Percentiles rank a stretch among this genome's conserved stretches.
These are phyloP conservation scores for Saccharum officinarum DNA, from an alignment of 176 grass and related monocot genomes.

Conservation along the genomic window DNA sequence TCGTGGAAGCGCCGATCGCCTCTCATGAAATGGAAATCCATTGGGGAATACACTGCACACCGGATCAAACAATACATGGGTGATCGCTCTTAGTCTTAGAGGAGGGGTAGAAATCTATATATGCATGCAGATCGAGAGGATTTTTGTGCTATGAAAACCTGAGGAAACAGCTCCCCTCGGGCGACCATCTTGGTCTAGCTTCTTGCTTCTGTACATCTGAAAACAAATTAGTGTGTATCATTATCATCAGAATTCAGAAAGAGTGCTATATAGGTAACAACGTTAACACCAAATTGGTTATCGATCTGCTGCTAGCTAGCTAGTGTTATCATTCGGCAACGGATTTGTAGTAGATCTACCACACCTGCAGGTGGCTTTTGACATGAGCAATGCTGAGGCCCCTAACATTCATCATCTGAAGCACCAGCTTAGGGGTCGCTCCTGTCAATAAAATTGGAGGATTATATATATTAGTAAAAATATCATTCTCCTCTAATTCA, in stretches of 20 bases:
- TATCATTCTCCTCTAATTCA: not conserved
- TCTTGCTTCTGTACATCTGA: conserved; percentile 99
- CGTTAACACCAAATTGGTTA: not conserved
- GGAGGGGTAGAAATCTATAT: not conserved
- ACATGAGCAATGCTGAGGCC: conserved; percentile 98
- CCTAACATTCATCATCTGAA: conserved; percentile 99
- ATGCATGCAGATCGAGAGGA: not conserved
- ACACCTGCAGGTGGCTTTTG: conserved; percentile 97
- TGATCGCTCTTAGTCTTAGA: not conserved
- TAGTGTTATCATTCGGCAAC: not conserved
- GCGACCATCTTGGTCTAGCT: conserved; percentile 68
- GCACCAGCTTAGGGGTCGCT: conserved; percentile 93
- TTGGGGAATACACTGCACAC: conserved; percentile 64
- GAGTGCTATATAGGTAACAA: not conserved
- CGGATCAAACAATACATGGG: not conserved
- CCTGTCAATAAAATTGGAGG: conserved; percentile 40
- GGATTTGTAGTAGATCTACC: not conserved
- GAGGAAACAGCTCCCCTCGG: conserved; percentile 62
- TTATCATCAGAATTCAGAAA: conserved; percentile 25
- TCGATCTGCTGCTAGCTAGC: not conserved
- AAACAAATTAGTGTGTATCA: not conserved
- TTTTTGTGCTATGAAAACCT: conserved; percentile 40
- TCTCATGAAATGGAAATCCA: conserved; percentile 84
- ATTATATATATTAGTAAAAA: not conserved
- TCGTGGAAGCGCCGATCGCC: conserved; percentile 67